A percentile compares a stretch with the other conserved stretches of the same genome.
phyloP scores from a whole-genome alignment of 306 rosid genomes.

The Castanea crenata region DNA sequence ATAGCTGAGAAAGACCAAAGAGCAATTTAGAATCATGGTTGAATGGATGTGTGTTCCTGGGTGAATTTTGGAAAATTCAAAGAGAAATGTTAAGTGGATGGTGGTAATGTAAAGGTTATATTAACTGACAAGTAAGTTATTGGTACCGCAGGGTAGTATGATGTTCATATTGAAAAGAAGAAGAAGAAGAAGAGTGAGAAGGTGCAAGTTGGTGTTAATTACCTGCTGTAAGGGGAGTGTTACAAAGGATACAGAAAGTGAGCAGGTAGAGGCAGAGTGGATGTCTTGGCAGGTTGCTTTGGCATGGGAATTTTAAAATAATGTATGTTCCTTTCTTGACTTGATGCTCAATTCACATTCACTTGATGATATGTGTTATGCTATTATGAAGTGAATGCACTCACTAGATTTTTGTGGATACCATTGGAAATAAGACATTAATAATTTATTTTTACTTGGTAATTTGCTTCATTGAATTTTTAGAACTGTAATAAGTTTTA shows the following conservation, averaged over 20 bases:
- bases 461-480: no score
- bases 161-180: neutral
- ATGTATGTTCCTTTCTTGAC: neutral
- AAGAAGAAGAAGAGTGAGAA: no score
- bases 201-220: neutral
- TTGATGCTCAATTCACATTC: neutral
- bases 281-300: neutral
- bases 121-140: neutral
- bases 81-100: neutral
- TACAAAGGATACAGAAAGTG: neutral
- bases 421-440: neutral
- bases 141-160: neutral
- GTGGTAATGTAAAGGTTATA: neutral
- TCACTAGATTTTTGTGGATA: neutral
- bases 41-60: neutral
- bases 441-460: neutral
- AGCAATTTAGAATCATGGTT: neutral
- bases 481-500: no score
- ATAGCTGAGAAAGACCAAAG: neutral
- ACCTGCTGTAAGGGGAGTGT: neutral
- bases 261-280: neutral
- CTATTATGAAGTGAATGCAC: neutral
- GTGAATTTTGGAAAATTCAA: neutral
- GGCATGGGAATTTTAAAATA: neutral
- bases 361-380: neutral